A percentile compares a stretch with the other conserved stretches of the same genome.
Evolutionary conservation across 768 basidiomycete species (phyloP).

Genomic region (Pleurotus platypus): DNA sequence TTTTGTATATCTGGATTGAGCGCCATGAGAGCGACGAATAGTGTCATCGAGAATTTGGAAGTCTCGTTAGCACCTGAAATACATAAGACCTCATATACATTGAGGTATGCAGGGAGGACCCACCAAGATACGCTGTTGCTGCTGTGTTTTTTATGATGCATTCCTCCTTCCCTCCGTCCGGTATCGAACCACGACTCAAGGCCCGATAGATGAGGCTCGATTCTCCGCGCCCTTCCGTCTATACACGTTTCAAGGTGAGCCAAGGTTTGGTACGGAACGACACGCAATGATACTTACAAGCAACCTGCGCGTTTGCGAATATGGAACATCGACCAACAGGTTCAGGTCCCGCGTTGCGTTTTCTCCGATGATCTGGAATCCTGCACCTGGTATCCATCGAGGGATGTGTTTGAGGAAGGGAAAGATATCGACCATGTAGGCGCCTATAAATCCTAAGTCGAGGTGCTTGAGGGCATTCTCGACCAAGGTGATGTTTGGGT

Average conservation of each 20-base stretch:
- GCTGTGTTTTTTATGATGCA: background rate
- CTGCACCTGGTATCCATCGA: conserved; percentile 30
- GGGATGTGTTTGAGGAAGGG: conserved; percentile 30
- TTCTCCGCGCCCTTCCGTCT: too few species aligned
- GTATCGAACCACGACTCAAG: too few species aligned
- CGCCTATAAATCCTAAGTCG: conserved; percentile 21
- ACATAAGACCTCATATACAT: too few species aligned
- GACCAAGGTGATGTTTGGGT: conserved; percentile 28
- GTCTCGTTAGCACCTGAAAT: background rate
- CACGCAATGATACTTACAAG: background rate
- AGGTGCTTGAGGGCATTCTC: conserved; percentile 25
- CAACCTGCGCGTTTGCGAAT: background rate
- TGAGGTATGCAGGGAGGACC: too few species aligned
- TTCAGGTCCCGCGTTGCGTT: background rate
- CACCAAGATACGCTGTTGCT: background rate
- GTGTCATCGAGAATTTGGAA: background rate
- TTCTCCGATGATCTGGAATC: conserved; percentile 11
- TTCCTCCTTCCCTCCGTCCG: background rate
- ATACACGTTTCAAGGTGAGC: too few species aligned
- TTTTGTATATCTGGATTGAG: conserved; percentile 19
- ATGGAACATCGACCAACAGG: background rate
- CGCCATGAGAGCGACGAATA: background rate
- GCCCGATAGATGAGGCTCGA: too few species aligned
- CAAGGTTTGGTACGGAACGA: background rate
- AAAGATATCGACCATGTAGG: conserved; percentile 29